Percentiles rank a stretch among this genome's conserved stretches.
These are phyloP conservation scores for Posidonia oceanica DNA, from an alignment of 116 monocot genomes.

Conservation along the genomic window DNA sequence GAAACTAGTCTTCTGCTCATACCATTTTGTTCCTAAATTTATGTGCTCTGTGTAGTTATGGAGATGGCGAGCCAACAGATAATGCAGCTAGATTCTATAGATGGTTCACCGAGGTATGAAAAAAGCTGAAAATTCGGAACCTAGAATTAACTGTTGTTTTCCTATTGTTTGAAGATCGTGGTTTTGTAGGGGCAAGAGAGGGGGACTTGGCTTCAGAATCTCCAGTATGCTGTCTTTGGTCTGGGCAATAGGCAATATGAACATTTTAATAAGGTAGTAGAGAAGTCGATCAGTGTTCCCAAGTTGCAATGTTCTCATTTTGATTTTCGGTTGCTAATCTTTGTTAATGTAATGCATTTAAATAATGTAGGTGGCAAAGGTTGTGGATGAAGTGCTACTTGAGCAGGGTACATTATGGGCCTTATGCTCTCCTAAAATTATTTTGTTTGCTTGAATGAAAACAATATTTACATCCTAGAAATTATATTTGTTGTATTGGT, in stretches of 20 bases:
- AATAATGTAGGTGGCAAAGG: constrained; percentile 34
- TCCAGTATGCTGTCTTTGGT: constrained; percentile 70
- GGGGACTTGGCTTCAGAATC: constrained; percentile 46
- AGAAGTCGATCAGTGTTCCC: neutral
- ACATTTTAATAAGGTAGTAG: constrained; percentile 71
- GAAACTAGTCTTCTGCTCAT: neutral
- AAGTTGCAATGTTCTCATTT: neutral
- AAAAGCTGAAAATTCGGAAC: neutral
- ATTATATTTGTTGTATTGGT: neutral
- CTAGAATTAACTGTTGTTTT: neutral
- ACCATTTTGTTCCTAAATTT: neutral
- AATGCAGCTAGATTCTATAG: constrained; percentile 92
- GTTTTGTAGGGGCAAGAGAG: constrained; percentile 44
- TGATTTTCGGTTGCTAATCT: neutral
- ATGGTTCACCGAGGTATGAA: constrained; percentile 89
- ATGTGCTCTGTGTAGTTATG: constrained; percentile 43
- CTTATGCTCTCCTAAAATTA: neutral
- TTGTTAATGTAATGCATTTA: neutral
- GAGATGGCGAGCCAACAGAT: constrained; percentile 96
- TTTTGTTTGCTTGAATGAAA: neutral
- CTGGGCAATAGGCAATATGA: constrained; percentile 86
- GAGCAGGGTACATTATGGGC: constrained; percentile 26
- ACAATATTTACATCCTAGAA: neutral
- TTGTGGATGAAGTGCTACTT: constrained; percentile 40
- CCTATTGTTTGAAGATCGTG: neutral